Evolutionary conservation across 176 grass and related monocot genomes (phyloP).

Genomic region (Paspalum vaginatum): DNA sequence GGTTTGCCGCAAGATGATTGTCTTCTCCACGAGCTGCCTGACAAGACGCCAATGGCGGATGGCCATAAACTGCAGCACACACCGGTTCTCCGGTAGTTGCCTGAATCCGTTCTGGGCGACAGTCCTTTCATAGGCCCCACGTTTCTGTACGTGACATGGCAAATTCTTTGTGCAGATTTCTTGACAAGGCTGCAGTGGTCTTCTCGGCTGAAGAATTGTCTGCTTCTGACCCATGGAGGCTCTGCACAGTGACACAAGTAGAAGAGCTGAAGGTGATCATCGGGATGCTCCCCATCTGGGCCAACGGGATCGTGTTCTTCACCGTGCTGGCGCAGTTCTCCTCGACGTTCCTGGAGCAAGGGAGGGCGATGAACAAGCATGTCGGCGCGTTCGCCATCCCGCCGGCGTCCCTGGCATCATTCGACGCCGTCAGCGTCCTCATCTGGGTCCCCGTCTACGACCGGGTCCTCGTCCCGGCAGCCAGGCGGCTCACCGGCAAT

Average conservation of each 20-base stretch:
- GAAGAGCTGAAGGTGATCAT: constrained; percentile 79
- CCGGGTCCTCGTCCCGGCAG: constrained; percentile 53
- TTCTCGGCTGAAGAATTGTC: constrained; percentile 34
- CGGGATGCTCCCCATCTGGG: constrained; percentile 75
- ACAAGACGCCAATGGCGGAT: constrained; percentile 48
- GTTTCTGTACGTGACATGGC: neutral
- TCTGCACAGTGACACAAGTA: constrained; percentile 74
- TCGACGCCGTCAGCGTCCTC: constrained; percentile 73
- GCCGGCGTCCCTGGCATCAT: constrained; percentile 72
- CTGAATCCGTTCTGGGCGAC: too few species aligned
- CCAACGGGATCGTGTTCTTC: constrained; percentile 65
- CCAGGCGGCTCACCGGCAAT: constrained; percentile 57
- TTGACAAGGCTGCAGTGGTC: constrained; percentile 73
- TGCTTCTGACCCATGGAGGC: constrained; percentile 53
- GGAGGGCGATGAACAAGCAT: constrained; percentile 50
- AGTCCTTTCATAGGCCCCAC: neutral
- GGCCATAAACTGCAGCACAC: constrained; percentile 59
- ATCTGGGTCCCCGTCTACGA: constrained; percentile 77
- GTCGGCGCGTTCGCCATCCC: constrained; percentile 64
- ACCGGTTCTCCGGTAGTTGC: constrained; percentile 42
- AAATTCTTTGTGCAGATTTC: constrained; percentile 45
- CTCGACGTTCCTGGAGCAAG: constrained; percentile 81
- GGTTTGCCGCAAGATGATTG: constrained; percentile 44
- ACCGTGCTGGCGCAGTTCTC: constrained; percentile 78
- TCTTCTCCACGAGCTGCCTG: constrained; percentile 57